Conservation (phyloP, 495 filamentous ascomycete species). For the Lasiosphaeriaceae sp. region DNA sequence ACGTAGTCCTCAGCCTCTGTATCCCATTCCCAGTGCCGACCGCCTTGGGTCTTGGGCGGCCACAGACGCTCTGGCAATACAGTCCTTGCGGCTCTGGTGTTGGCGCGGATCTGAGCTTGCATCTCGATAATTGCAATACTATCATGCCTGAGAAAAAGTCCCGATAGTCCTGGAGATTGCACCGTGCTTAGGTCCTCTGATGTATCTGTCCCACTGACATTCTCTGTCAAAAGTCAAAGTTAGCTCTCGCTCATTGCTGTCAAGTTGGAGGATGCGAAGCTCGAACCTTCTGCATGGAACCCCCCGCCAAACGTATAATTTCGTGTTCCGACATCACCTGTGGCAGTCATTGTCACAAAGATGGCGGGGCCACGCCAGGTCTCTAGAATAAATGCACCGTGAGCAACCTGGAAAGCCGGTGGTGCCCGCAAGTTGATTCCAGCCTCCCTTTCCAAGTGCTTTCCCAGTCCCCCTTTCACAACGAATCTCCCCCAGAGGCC, state of each 20-base stretch:
- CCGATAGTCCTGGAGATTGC: no score
- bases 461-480: no score
- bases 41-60: background rate
- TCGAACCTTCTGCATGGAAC: background rate
- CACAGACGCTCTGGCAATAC: background rate
- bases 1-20: background rate
- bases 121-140: background rate
- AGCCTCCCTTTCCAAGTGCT: no score
- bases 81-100: background rate
- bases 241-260: background rate
- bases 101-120: background rate
- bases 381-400: no score
- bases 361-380: background rate
- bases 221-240: background rate
- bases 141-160: background rate
- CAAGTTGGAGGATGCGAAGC: background rate
- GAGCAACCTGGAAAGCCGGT: no score
- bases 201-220: background rate
- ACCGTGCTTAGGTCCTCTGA: no score
- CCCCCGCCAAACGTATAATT: background rate
- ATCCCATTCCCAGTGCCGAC: background rate
- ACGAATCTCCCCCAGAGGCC: no score
- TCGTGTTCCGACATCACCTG: background rate
- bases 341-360: constrained; percentile 4
- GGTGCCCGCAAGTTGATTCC: no score